A percentile compares a stretch with the other conserved stretches of the same genome.
These are phyloP conservation scores for Emergomyces orientalis DNA, from an alignment of 2,329 filamentous ascomycete genomes.

Conservation along the genomic window DNA sequence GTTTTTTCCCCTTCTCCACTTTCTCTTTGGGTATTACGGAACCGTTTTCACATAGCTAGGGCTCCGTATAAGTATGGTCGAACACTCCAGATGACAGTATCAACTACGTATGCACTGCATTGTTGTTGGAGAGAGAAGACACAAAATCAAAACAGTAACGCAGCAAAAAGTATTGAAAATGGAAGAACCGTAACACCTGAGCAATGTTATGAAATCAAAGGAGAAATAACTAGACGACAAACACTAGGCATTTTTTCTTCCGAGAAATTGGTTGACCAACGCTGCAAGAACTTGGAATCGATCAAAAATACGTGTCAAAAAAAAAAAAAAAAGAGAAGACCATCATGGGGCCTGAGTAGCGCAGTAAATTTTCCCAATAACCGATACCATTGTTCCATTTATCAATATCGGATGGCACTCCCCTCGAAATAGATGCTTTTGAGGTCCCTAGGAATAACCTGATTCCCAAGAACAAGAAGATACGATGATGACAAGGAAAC, in stretches of 20 bases:
- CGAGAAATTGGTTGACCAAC: neutral
- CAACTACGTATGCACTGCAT: neutral
- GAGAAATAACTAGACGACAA: neutral
- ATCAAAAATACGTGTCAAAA: neutral
- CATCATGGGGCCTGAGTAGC: neutral
- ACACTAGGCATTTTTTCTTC: neutral
- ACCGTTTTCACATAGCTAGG: neutral
- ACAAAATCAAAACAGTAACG: neutral
- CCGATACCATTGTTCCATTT: neutral
- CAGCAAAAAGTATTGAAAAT: neutral
- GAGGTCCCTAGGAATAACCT: too few species aligned
- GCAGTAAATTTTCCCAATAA: neutral
- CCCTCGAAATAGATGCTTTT: neutral
- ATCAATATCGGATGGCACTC: neutral
- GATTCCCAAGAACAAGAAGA: neutral
- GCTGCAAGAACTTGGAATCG: neutral
- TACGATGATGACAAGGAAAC: neutral
- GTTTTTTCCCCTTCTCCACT: too few species aligned
- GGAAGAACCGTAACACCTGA: neutral
- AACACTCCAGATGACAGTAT: neutral
- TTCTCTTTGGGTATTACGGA: neutral
- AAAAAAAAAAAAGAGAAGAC: neutral
- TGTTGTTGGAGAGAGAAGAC: neutral
- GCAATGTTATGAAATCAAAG: neutral
- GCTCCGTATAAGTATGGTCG: neutral